Percentiles rank a stretch among this genome's conserved stretches.
These are phyloP conservation scores for Vitis amurensis DNA, from an alignment of 164 flowering plant genomes.

Conservation along the genomic window DNA sequence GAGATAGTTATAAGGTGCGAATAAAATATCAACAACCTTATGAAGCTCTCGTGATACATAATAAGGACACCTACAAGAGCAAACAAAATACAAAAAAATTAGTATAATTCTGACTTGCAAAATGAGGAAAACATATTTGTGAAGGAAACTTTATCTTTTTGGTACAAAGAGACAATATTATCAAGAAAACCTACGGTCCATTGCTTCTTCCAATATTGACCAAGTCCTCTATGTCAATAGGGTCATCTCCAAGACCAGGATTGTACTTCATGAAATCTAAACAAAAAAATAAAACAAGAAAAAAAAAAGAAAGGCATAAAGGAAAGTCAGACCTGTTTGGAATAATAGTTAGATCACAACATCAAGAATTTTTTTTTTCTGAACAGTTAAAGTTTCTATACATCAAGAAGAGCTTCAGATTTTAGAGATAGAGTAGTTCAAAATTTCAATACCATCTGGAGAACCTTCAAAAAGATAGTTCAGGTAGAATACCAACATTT, in stretches of 20 bases:
- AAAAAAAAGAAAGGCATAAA: background rate
- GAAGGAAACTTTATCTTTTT: background rate
- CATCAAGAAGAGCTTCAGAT: too few species aligned
- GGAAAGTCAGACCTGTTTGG: background rate
- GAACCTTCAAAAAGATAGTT: too few species aligned
- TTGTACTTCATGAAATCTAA: conserved; percentile 63
- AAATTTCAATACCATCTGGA: background rate
- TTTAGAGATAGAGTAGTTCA: too few species aligned
- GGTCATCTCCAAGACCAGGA: conserved; percentile 83
- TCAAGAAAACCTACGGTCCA: conserved; percentile 76
- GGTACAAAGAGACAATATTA: background rate
- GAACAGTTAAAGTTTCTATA: too few species aligned
- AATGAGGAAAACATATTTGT: background rate
- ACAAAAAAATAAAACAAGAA: conserved; percentile 4
- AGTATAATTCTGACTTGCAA: background rate
- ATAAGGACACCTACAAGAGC: conserved; percentile 83
- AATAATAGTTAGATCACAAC: background rate
- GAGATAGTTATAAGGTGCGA: conserved; percentile 97
- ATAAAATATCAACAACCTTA: conserved; percentile 79
- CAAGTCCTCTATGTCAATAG: conserved; percentile 95
- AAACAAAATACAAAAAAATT: conserved; percentile 1
- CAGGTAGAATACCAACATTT: too few species aligned
- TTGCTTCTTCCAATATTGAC: conserved; percentile 74
- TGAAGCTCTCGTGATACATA: conserved; percentile 86
- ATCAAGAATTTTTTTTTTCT: background rate